Conservation (phyloP, 805 yeast species). For the Lipomyces starkeyi region DNA sequence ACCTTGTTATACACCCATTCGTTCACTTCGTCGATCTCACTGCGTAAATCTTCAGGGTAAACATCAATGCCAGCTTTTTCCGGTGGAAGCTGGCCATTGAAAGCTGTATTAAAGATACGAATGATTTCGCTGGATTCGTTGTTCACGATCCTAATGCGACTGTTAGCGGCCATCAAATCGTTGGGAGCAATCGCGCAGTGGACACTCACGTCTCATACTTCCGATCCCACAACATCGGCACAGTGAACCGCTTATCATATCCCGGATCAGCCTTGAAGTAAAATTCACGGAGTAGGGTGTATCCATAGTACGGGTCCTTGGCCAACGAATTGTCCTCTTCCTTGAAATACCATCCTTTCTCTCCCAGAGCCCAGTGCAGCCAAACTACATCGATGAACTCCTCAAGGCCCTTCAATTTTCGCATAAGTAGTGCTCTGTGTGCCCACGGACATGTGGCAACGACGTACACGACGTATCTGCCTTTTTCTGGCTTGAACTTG, state of each 20-base stretch:
- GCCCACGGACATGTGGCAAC: constrained; percentile 97
- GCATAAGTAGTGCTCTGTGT: constrained; percentile 75
- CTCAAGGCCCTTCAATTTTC: constrained; percentile 74
- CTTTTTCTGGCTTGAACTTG: constrained; percentile 72
- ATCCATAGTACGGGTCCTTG: constrained; percentile 62
- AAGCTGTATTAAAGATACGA: constrained; percentile 78
- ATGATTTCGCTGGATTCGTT: constrained; percentile 88
- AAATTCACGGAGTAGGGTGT: constrained; percentile 66
- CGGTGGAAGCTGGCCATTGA: constrained; percentile 51
- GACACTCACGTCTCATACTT: constrained; percentile 60
- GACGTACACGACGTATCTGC: constrained; percentile 89
- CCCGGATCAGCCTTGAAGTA: constrained; percentile 77
- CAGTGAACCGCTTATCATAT: constrained; percentile 84
- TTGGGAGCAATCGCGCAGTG: not conserved
- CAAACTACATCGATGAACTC: constrained; percentile 60
- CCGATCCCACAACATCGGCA: constrained; percentile 92
- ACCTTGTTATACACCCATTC: constrained; percentile 81
- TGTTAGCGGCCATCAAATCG: not conserved
- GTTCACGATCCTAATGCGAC: constrained; percentile 63
- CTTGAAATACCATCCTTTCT: constrained; percentile 79
- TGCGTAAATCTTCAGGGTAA: constrained; percentile 62
- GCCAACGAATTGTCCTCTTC: constrained; percentile 52
- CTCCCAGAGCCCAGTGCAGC: constrained; percentile 87
- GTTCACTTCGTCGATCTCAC: constrained; percentile 75
- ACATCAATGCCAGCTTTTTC: constrained; percentile 61